A percentile compares a stretch with the other conserved stretches of the same genome.
These are phyloP conservation scores for Yarrowia sp. DNA, from an alignment of 805 yeast genomes.

Conservation along the genomic window DNA sequence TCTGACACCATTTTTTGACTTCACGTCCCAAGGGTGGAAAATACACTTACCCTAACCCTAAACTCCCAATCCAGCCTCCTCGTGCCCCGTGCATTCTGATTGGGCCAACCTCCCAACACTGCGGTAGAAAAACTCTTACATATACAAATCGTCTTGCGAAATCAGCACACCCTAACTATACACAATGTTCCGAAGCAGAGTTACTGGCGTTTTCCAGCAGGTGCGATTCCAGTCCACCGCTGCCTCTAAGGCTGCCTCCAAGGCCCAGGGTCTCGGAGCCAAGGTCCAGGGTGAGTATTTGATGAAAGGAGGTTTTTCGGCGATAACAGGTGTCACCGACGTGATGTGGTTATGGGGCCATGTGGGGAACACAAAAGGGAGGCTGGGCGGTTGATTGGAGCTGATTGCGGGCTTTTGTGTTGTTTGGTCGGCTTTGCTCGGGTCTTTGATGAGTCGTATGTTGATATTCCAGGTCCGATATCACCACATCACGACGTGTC, in stretches of 20 bases:
- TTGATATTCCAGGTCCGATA: too few relatives aligned
- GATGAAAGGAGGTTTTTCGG: neutral
- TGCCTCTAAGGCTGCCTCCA: constrained; percentile 27
- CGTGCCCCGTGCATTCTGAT: constrained; percentile 14
- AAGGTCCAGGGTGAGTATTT: constrained; percentile 26
- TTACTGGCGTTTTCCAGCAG: constrained; percentile 24
- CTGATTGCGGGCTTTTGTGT: neutral
- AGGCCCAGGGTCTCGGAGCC: constrained; percentile 26
- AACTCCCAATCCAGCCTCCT: neutral
- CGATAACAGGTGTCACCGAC: neutral
- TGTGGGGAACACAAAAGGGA: neutral
- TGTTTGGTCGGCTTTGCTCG: neutral
- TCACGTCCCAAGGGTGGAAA: neutral
- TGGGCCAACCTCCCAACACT: constrained; percentile 24
- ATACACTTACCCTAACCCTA: constrained; percentile 12
- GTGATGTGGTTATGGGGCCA: neutral
- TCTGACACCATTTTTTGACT: neutral
- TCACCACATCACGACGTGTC: too few relatives aligned
- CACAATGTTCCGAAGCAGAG: constrained; percentile 28
- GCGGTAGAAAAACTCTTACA: constrained; percentile 23
- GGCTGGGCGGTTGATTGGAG: neutral
- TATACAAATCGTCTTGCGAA: constrained; percentile 9
- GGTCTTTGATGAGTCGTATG: too few relatives aligned
- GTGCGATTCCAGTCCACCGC: constrained; percentile 27
- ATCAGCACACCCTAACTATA: constrained; percentile 20